Percentiles rank a stretch among this genome's conserved stretches.
Evolutionary conservation across 2,329 filamentous ascomycete genomes (phyloP).

Genomic region (Rosellinia necatrix): DNA sequence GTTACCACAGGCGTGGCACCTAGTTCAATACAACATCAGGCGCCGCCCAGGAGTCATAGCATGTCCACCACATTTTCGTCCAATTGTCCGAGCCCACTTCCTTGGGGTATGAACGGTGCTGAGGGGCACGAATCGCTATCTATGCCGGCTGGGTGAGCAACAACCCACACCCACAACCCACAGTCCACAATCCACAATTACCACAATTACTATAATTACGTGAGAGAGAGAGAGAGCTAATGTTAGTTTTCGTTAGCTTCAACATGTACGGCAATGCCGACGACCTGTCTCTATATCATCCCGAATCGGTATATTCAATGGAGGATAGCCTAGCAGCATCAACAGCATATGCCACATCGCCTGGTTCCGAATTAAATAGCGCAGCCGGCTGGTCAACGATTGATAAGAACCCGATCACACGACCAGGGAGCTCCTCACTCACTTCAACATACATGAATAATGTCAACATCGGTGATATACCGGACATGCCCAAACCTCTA

Average conservation of each 20-base stretch:
- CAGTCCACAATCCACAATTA: too few relatives aligned
- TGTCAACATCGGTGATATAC: conserved; percentile 15
- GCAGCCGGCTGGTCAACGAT: conserved; percentile 33
- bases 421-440: conserved; percentile 34
- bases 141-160: conserved; percentile 33
- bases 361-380: conserved; percentile 36
- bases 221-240: conserved; percentile 2
- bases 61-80: conserved; percentile 37
- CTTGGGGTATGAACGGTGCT: conserved; percentile 33
- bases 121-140: conserved; percentile 34
- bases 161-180: background rate
- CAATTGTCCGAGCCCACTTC: conserved; percentile 34
- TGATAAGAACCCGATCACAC: conserved; percentile 28
- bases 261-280: conserved; percentile 36
- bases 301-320: conserved; percentile 35
- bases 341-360: conserved; percentile 37
- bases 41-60: conserved; percentile 36
- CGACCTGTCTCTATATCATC: conserved; percentile 36
- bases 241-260: conserved; percentile 24
- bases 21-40: conserved; percentile 29
- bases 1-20: conserved; percentile 33
- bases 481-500: conserved; percentile 30
- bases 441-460: conserved; percentile 25
- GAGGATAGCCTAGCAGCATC: conserved; percentile 34
- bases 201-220: too few relatives aligned